phyloP scores from a whole-genome alignment of 768 basidiomycete species.

The Suillus variegatus region DNA sequence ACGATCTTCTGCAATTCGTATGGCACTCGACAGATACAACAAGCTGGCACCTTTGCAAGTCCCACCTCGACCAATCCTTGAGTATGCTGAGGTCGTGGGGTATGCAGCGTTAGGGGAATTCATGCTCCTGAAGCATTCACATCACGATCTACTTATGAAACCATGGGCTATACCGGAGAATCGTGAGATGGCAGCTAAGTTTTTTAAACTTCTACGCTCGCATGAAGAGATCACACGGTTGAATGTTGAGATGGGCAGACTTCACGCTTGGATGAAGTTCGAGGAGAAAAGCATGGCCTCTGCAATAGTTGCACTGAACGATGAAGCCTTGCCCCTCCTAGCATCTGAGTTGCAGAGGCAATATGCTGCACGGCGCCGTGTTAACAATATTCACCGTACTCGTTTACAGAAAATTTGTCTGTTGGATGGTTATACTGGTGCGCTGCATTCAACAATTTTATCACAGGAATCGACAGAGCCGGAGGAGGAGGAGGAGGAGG shows the following conservation, averaged over 20 bases:
- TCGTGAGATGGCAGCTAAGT: slow-evolving; percentile 24
- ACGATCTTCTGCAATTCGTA: slow-evolving; percentile 32
- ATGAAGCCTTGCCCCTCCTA: background rate
- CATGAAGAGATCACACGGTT: slow-evolving; percentile 32
- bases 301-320: background rate
- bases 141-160: slow-evolving; percentile 27
- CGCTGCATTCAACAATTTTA: background rate
- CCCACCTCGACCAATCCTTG: slow-evolving; percentile 19
- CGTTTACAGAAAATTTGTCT: background rate
- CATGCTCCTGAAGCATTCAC: slow-evolving; percentile 32
- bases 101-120: slow-evolving; percentile 32
- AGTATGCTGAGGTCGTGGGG: slow-evolving; percentile 22
- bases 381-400: slow-evolving; percentile 6
- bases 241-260: slow-evolving; percentile 34
- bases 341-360: background rate
- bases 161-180: slow-evolving; percentile 42
- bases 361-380: background rate
- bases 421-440: background rate
- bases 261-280: slow-evolving; percentile 6
- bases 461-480: background rate
- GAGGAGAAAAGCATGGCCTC: slow-evolving; percentile 1
- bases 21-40: slow-evolving; percentile 35
- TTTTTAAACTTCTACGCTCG: slow-evolving; percentile 31
- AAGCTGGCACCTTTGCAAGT: slow-evolving; percentile 20
- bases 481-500: background rate